Evolutionary conservation across 495 filamentous ascomycete genomes (phyloP), one percentile per base, ranked within the genome.

Genomic region (Acidiella bohemica): DNA sequence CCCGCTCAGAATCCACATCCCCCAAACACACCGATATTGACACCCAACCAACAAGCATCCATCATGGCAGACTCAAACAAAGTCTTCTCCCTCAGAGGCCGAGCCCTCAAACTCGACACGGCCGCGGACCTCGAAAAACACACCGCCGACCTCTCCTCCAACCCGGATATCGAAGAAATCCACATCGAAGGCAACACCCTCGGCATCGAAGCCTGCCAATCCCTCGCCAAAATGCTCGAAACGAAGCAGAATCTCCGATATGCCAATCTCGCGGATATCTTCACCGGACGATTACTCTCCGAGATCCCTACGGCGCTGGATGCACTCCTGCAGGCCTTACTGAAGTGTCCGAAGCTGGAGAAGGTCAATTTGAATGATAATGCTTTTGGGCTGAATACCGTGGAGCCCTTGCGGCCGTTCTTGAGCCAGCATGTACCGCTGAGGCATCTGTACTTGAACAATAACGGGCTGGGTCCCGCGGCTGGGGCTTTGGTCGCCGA

Each of bases 361-460:
- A 94, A 86, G 22, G 72, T 97, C 59, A 86, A 96, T 63, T 75
- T 97, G 10, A 90, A 85, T 57, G 90, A 97, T 63, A 97, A 97
- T 61, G 90, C 90, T 30, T 97, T 97, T 55, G 90, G 90, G 38
- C 76, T 93, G 34, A 93, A 93, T 59, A 92, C 83, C 12, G 53
- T 57, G 30, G 61, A 57, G n/a, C 61, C 61, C 8, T 57, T 64
- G 20, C 53, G 58, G 40, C 77, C 82, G 28, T 97, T 95, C 66
- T 75, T 96, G 32, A 76, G 80, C 19, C 67, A 71, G 20, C 86
- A 93, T 58, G 73, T 80, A 14, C 87, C 90, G 7, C 76, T 97
- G 11, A 82, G 81, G 54, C 83, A 93, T 60, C 72, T 97, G 11
- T 80, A 90, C 58, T 73, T 97, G 40, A 94, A 93, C 67, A 97